Conservation (phyloP, 2,329 filamentous ascomycete species). For the Tolypocladium cylindrosporum region DNA sequence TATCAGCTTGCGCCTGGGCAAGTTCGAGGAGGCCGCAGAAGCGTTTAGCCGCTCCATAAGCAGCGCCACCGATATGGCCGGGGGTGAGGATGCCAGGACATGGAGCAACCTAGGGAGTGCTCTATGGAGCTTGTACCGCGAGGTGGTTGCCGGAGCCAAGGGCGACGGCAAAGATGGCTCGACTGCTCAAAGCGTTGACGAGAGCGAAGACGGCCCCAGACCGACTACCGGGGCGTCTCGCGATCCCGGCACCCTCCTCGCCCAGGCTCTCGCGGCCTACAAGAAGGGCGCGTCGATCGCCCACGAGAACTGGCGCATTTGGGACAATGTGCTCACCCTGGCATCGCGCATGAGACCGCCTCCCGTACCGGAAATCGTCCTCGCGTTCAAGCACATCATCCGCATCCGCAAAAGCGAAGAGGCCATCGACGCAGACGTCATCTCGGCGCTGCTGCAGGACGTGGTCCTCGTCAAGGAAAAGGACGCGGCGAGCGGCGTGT, state of each 20-base stretch:
- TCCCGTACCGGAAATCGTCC: conserved; percentile 63
- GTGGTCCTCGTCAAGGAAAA: conserved; percentile 41
- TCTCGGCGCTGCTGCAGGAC: conserved; percentile 64
- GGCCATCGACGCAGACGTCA: conserved; percentile 64
- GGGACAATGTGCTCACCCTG: conserved; percentile 91
- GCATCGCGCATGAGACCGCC: conserved; percentile 69
- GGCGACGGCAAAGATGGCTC: conserved; percentile 15
- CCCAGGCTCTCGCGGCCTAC: conserved; percentile 73
- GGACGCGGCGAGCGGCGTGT: conserved; percentile 16
- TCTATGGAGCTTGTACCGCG: conserved; percentile 58
- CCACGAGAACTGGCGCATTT: conserved; percentile 82
- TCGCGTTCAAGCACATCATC: conserved; percentile 65
- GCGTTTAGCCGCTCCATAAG: conserved; percentile 78
- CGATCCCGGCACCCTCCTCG: conserved; percentile 52
- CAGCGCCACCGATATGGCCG: conserved; percentile 45
- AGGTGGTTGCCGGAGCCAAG: conserved; percentile 30
- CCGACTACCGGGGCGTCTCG: conserved; percentile 13
- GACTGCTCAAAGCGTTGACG: conserved; percentile 10
- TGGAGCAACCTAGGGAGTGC: conserved; percentile 93
- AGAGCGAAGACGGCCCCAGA: conserved; percentile 13
- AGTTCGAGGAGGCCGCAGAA: conserved; percentile 70
- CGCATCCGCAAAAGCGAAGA: conserved; percentile 70
- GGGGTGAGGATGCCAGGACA: conserved; percentile 81
- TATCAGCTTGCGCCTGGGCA: conserved; percentile 66
- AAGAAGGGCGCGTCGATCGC: conserved; percentile 79